Evolutionary conservation across 371 early-diverging fungal genomes (phyloP), one percentile per base, ranked within the genome.

Genomic region (Encephalitozoon cuniculi): DNA sequence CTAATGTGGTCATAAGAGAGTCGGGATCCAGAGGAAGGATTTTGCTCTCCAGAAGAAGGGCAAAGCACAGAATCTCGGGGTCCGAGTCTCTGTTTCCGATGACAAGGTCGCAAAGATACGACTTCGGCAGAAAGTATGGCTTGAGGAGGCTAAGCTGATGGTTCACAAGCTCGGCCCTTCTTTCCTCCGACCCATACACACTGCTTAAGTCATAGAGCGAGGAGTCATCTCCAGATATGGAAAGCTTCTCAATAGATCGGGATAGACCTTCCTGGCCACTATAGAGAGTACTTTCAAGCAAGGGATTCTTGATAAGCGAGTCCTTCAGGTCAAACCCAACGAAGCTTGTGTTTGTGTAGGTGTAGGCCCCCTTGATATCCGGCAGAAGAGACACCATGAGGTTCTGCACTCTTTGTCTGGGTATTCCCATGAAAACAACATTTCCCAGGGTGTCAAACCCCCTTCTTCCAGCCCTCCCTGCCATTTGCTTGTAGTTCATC

Each of bases 391-490:
- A 83, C 8, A 82, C 82, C 67, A 88, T 71, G 23, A 85, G 77
- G 71, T 80, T 85, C 52, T 83, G 71, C 21, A 85, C 72, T 63
- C 80, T 75, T 15, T 76, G 55, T 25, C 74, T 67, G 3, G 80
- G 71, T 8, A 85, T 81, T 15, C 83, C 83, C 49, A 76, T 84
- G 72, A 89, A 89, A 11, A 89, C 83, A 9, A 89, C 87, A 81
- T 88, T 84, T 9, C 89, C 89, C 11, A 85, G 69, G 4, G 82
- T 79, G 76, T 89, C 89, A 78, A 85, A 88, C 4, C 88, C 88
- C 80, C 89, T 79, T 73, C 89, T 74, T 28, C 89, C 89, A 64
- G 88, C 88, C 75, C 89, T 76, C 11, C 89, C 89, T 21, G 87
- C 82, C 81, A 85, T 86, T 74, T 88, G 88, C 75, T 85, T 84